Base-by-base conservation (phyloP, 805 yeast genomes). In the Priceomyces castillae region DNA sequence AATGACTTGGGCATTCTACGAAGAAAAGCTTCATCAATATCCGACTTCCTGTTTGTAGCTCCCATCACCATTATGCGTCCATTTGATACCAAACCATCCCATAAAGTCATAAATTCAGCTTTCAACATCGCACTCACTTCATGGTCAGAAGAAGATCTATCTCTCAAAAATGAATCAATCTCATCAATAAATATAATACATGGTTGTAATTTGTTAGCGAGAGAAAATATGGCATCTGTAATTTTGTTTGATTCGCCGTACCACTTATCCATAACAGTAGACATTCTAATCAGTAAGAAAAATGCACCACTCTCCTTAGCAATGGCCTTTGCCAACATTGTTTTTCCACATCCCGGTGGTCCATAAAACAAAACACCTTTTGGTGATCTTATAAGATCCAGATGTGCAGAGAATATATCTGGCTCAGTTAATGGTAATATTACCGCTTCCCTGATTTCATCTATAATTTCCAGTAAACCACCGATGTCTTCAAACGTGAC, bases 281-380 rank as follows among this genome's bases (percentile, higher is more conserved):
- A 89, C 95, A 92, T 86, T 62, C 96, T 77, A 40, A 92, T 85
- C 54, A 90, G 89, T 39, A 92, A 77, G 65, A 92, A 92, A 53
- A 84, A 89, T 0, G 98, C 98, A 1, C 88, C 89, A 51, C 95
- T 83, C 62, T 90, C 97, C 43, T 81, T 77, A 1, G 98, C 98
- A 30, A 92, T 76, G 0, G 97, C 97, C 64, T 90, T 92, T 7
- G 97, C 98, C 53, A 92, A 71, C 97, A 92, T 88, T 3, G 98
- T 92, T 65, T 92, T 92, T 43, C 98, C 98, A 63, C 97, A 92
- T 0, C 98, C 98, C 0, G 98, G 98, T 2, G 98, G 97, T 0
- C 98, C 98, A 58, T 88, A 83, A 39, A 90, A 73, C 28, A 92
- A 67, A 2, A 92, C 97, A 33, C 99, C 99, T 57, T 88, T 90